Evolutionary conservation across 176 grass and related monocot genomes (phyloP), one percentile per base, ranked within the genome.

Genomic region (Luzula sylvatica): DNA sequence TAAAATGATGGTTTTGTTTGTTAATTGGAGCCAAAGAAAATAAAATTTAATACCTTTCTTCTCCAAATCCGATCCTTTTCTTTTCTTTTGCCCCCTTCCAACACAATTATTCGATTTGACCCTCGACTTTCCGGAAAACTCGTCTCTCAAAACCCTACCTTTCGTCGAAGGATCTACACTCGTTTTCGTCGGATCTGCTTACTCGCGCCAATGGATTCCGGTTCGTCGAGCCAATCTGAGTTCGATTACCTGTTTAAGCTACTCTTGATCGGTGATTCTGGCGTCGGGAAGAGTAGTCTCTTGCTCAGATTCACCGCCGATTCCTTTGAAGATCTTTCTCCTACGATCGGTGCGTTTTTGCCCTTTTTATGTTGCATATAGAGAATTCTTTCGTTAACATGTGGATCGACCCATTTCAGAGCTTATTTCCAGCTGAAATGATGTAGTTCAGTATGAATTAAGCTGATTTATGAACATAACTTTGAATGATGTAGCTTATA

Each of bases 191-290:
- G 38, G 50, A 42, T 27, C 7, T 20, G 23, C 43, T 13, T 46
- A 12, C 7, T 9, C 23, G 42, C 11, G 12, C 8, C 19, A 1
- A 76, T 79, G 72, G 71, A 70, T 71, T 82, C 78, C 7, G 67
- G 58, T 63, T 78, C 88, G 0, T 81, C 80, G 2, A 76, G 67
- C 55, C 83, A 83, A 26, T 78, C 93, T 2, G 93, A 98, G 20
- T 98, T 98, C 42, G 93, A 98, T 23, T 98, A 83, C 30, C 58
- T 98, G 15, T 98, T 98, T 56, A 90, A 98, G 78, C 66, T 98
- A 39, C 75, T 98, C 15, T 44, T 98, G 59, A 98, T 98, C 64
- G 93, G 86, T 21, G 93, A 98, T 60, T 98, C 93, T 22, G 93
- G 86, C 38, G 86, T 98, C 44, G 86, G 86, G 35, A 98, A 98